Conservation (phyloP, 2,329 filamentous ascomycete species). For the Microcyclospora tardicrescens region DNA sequence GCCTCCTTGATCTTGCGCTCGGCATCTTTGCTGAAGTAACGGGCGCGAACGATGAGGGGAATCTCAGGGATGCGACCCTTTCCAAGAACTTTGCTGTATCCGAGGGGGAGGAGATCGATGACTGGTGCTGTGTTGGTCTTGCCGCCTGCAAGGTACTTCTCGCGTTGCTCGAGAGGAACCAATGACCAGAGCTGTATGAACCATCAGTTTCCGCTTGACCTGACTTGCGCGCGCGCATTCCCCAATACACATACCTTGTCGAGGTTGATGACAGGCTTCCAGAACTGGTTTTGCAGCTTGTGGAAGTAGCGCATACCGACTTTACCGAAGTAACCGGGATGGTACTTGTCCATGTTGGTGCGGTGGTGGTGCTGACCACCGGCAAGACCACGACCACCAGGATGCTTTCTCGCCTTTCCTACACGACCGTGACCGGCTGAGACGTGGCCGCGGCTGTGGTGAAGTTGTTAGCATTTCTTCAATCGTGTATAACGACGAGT, state of each 20-base stretch:
- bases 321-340: constrained; percentile 99
- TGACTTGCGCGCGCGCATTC: neutral
- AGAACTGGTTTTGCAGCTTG: constrained; percentile 89
- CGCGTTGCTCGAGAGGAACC: constrained; percentile 82
- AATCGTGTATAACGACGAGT: constrained; percentile 1
- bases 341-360: constrained; percentile 87
- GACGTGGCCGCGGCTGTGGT: constrained; percentile 79
- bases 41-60: constrained; percentile 84
- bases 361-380: constrained; percentile 99
- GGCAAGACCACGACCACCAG: constrained; percentile 71
- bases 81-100: constrained; percentile 97
- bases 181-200: constrained; percentile 76
- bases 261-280: constrained; percentile 97
- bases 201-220: neutral
- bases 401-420: constrained; percentile 93
- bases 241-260: constrained; percentile 61
- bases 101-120: constrained; percentile 91
- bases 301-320: constrained; percentile 58
- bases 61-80: constrained; percentile 93
- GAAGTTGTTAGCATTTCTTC: constrained; percentile 8
- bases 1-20: constrained; percentile 99
- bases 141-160: constrained; percentile 73
- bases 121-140: constrained; percentile 93
- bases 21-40: constrained; percentile 90
- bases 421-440: constrained; percentile 96